These are phyloP conservation scores for Euclidium syriacum DNA, from an alignment of 345 rosid genomes.

Conservation along the genomic window DNA sequence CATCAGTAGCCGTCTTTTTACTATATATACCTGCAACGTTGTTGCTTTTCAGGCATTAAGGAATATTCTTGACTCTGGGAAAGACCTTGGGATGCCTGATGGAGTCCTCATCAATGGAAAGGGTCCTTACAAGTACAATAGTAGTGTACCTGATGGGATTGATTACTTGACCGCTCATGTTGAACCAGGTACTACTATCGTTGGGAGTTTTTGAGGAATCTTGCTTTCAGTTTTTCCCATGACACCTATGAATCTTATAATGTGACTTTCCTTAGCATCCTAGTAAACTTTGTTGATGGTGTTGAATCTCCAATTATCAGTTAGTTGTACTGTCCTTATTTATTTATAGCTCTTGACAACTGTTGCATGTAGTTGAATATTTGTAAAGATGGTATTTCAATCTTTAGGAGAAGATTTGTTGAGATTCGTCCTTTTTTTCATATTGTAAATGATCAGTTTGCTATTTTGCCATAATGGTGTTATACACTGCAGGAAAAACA, in stretches of 20 bases:
- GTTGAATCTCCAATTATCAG: not conserved
- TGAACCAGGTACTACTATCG: constrained; percentile 58
- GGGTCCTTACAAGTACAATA: constrained; percentile 81
- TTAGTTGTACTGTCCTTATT: not conserved
- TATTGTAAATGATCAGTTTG: not conserved
- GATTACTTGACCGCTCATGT: constrained; percentile 58
- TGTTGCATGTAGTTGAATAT: not conserved
- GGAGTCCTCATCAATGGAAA: constrained; percentile 96
- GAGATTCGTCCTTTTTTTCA: not conserved
- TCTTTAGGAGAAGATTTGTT: not conserved
- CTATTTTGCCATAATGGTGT: not conserved
- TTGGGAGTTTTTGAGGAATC: not conserved
- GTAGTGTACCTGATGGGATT: constrained; percentile 76
- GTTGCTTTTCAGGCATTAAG: constrained; percentile 56
- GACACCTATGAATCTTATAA: not conserved
- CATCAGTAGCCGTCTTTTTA: not conserved
- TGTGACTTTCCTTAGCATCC: not conserved
- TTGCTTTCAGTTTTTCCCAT: not conserved
- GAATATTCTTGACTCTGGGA: constrained; percentile 63
- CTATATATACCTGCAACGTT: not conserved
- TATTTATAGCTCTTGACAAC: not conserved
- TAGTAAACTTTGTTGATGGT: not conserved
- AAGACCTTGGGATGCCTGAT: constrained; percentile 91
- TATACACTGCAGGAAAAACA: constrained; percentile 65
- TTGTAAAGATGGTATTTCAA: constrained; percentile 1